Evolutionary conservation across 2,329 filamentous ascomycete species (phyloP).

Genomic region (Neofusicoccum ribis): DNA sequence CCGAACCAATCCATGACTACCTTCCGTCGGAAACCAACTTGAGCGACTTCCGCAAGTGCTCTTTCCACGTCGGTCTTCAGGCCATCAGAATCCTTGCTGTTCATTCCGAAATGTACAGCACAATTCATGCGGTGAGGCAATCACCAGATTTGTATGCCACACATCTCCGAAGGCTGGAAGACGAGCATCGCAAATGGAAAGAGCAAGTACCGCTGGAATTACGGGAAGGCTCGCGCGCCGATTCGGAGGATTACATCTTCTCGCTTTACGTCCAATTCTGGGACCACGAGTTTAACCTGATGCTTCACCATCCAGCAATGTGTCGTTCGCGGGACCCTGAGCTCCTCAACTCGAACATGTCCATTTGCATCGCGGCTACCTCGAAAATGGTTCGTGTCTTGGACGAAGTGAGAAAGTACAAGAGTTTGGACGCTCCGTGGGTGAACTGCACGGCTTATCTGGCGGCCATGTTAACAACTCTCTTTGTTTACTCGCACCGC

Average conservation of each 20-base stretch:
- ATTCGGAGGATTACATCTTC: constrained; percentile 50
- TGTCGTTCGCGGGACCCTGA: constrained; percentile 56
- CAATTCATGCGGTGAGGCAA: constrained; percentile 70
- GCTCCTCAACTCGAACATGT: constrained; percentile 56
- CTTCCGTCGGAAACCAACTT: constrained; percentile 54
- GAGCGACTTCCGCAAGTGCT: constrained; percentile 56
- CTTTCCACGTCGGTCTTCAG: constrained; percentile 66
- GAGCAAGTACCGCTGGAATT: constrained; percentile 65
- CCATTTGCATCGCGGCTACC: constrained; percentile 65
- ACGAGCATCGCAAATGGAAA: constrained; percentile 63
- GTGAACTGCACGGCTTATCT: constrained; percentile 72
- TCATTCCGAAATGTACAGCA: constrained; percentile 72
- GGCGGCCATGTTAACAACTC: constrained; percentile 69
- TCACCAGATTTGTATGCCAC: constrained; percentile 64
- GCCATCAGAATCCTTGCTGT: constrained; percentile 66
- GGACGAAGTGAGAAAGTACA: constrained; percentile 60
- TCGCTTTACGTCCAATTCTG: constrained; percentile 52
- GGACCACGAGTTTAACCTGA: constrained; percentile 50
- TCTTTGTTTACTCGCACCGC: constrained; percentile 70
- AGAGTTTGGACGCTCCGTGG: constrained; percentile 76
- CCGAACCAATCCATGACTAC: constrained; percentile 70
- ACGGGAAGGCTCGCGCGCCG: constrained; percentile 46
- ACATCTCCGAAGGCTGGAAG: constrained; percentile 65
- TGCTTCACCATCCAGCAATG: constrained; percentile 55
- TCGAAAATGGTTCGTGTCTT: constrained; percentile 64